Evolutionary conservation across 192 early-diverging fungal species (phyloP), one percentile per base, ranked within the genome.

Genomic region (Cladochytrium replicatum): DNA sequence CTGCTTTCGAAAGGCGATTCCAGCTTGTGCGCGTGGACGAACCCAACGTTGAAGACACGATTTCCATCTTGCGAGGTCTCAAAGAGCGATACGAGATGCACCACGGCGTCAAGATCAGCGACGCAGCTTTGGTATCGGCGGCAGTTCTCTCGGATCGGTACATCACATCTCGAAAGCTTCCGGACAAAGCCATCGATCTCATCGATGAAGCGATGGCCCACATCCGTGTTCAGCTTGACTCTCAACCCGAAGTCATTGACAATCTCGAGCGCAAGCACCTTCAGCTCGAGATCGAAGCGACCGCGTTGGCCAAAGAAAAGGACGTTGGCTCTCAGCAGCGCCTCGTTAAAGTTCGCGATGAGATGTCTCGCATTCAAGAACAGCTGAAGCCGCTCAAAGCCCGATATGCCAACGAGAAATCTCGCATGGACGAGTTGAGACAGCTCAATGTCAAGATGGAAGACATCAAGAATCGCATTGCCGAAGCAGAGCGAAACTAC

Each of bases 131-230:
- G 9, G 78, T 82, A 29, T 42, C 68, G 1, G 80, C 80, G 0
- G 80, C 80, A n/a, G 63, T 68, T 45, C 65, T 80, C 29, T 69
- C 80, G 11, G 55, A 68, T 29, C 73, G 80, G 26, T 82, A 82
- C 55, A 75, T 82, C 50, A 83, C 80, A 30, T 72, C 69, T 55
- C 72, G 80, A 15, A 66, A 71, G 38, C 56, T 82, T n/a, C 80
- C 80, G 2, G 80, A 82, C 54, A 80, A 82, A 55, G 79, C 80
- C 39, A 74, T 82, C 31, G 80, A 82, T 27, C 56, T 82, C 23
- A 68, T 90, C 49, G 91, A 93, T 59, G 90, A 93, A 66, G 90
- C 91, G 3, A 86, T 80, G 55, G 85, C 91, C 6, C 85, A 86
- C 59, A 80, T 84, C 4, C 82, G 90, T 25, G 85, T 93, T 6